phyloP scores from a whole-genome alignment of 2,329 filamentous ascomycete species.

The Xylariaceae sp. region DNA sequence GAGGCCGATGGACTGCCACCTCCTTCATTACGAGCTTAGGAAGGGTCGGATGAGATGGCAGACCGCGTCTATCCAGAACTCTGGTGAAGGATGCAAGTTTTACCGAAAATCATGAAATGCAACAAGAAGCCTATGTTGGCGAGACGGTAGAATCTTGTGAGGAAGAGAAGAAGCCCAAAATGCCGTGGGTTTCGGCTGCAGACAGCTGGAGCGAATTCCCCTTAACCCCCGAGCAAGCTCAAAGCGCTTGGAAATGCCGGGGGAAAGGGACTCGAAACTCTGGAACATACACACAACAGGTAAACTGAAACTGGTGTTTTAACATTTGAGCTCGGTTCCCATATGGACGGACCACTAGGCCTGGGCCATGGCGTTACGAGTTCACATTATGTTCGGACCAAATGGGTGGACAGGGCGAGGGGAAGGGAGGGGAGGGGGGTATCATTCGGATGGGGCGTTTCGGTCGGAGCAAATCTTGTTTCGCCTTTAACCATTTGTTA shows the following conservation, averaged over 20 bases:
- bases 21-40: slow-evolving; percentile 29
- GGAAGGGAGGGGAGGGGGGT: too few relatives aligned
- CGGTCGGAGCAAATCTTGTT: not conserved
- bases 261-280: not conserved
- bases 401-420: not conserved
- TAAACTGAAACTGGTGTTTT: not conserved
- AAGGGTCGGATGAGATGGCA: not conserved
- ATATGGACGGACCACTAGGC: not conserved
- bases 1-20: slow-evolving; percentile 36
- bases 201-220: not conserved
- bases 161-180: not conserved
- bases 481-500: not conserved
- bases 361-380: slow-evolving; percentile 6
- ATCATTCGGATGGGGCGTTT: slow-evolving; percentile 10
- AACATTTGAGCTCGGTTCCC: not conserved
- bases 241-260: not conserved
- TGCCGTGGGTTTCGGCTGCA: not conserved
- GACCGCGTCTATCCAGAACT: not conserved
- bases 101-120: not conserved
- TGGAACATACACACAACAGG: slow-evolving; percentile 6
- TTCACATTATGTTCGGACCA: slow-evolving; percentile 6
- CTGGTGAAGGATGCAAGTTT: not conserved
- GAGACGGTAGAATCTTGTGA: not conserved
- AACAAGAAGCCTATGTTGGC: not conserved
- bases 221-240: not conserved